phyloP scores from a whole-genome alignment of 2,329 filamentous ascomycete species.

The Cladophialophora immunda region DNA sequence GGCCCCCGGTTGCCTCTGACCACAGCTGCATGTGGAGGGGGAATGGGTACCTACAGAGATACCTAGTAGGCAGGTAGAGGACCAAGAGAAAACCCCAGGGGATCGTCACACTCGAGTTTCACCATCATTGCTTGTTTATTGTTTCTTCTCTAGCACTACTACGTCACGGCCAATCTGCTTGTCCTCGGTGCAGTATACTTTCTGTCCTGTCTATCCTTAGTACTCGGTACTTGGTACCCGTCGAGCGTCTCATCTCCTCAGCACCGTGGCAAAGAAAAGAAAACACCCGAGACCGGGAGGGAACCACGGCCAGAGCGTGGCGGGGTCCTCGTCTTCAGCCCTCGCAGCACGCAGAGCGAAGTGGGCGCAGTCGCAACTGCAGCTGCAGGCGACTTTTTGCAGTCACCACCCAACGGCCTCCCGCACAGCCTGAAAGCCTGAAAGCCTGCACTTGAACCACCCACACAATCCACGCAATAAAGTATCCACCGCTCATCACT shows the following conservation, averaged over 20 bases:
- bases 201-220: constrained; percentile 4
- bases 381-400: constrained; percentile 2
- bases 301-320: neutral
- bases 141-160: constrained; percentile 3
- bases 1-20: constrained; percentile 21
- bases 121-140: constrained; percentile 17
- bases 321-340: constrained; percentile 1
- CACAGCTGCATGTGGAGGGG: constrained; percentile 12
- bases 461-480: constrained; percentile 9
- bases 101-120: constrained; percentile 20
- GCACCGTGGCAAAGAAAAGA: constrained; percentile 4
- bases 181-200: neutral
- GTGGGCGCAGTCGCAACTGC: constrained; percentile 15
- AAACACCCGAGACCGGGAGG: neutral
- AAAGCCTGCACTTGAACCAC: constrained; percentile 1
- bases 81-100: neutral
- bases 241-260: constrained; percentile 2
- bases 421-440: neutral
- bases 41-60: no score
- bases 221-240: neutral
- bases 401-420: constrained; percentile 7
- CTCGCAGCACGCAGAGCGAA: neutral
- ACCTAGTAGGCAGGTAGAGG: neutral
- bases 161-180: constrained; percentile 11
- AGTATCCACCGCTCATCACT: constrained; percentile 12